Conservation (phyloP, 148 eudicot genomes). For the Rhododendron kiyosumense region DNA sequence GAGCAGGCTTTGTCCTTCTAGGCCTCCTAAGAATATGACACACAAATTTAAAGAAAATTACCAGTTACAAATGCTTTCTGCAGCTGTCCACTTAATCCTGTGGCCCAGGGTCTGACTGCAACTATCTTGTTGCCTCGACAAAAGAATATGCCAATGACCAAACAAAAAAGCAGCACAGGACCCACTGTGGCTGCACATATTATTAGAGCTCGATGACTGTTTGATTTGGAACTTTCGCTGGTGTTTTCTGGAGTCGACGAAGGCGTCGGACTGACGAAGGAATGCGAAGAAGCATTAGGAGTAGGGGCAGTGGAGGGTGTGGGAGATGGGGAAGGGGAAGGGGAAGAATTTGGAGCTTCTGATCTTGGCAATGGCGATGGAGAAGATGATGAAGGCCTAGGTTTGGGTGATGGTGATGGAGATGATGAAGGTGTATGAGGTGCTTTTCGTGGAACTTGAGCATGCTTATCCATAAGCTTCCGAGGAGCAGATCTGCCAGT, state of each 20-base stretch:
- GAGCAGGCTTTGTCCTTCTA: background rate
- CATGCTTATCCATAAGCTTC: conserved; percentile 26
- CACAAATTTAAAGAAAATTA: conserved; percentile 16
- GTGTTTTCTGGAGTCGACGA: background rate
- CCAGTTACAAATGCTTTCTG: conserved; percentile 85
- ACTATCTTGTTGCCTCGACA: conserved; percentile 48
- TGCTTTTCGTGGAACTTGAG: background rate
- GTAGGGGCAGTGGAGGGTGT: conserved; percentile 5
- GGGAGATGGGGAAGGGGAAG: conserved; percentile 28
- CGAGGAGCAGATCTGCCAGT: conserved; percentile 12
- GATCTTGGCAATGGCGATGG: background rate
- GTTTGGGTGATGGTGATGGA: conserved; percentile 7
- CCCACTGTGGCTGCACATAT: conserved; percentile 36
- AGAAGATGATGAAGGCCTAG: background rate
- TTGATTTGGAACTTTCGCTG: conserved; percentile 7
- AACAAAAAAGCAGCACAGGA: conserved; percentile 29
- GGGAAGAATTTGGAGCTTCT: conserved; percentile 1
- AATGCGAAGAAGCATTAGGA: conserved; percentile 5
- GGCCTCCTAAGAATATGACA: background rate
- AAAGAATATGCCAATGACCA: conserved; percentile 27
- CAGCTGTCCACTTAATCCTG: conserved; percentile 85
- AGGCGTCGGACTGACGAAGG: conserved; percentile 6
- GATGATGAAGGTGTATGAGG: background rate
- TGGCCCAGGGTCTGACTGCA: conserved; percentile 77
- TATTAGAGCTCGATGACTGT: conserved; percentile 24